A percentile compares a stretch with the other conserved stretches of the same genome.
phyloP scores from a whole-genome alignment of 148 eudicot genomes.

The Suaeda aralocaspica region DNA sequence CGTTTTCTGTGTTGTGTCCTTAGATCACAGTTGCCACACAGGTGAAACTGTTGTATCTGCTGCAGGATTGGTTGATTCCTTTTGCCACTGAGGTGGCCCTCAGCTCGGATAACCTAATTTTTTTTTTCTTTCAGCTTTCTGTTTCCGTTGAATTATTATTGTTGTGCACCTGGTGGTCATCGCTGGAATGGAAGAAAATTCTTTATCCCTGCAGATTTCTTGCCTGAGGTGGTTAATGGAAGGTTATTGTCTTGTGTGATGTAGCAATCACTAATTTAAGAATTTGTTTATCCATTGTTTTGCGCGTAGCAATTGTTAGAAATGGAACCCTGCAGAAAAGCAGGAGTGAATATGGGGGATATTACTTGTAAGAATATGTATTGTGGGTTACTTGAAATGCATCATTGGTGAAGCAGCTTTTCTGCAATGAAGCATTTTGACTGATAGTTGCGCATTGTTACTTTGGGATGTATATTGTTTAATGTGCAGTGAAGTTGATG shows the following conservation, averaged over 20 bases:
- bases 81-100: conserved; percentile 26
- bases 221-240: conserved; percentile 69
- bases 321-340: conserved; percentile 26
- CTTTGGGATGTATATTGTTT: conserved; percentile 13
- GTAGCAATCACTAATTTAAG: conserved; percentile 29
- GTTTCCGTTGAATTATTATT: conserved; percentile 25
- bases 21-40: conserved; percentile 19
- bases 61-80: conserved; percentile 26
- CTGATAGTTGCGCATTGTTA: background rate
- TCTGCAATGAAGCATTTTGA: conserved; percentile 14
- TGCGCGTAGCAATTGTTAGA: conserved; percentile 19
- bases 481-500: background rate
- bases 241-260: conserved; percentile 27
- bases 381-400: conserved; percentile 19
- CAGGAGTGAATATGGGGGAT: conserved; percentile 28
- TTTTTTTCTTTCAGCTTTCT: conserved; percentile 18
- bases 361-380: conserved; percentile 19
- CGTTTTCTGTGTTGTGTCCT: conserved; percentile 13
- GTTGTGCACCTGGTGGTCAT: conserved; percentile 78
- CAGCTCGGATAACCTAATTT: conserved; percentile 27
- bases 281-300: conserved; percentile 19
- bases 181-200: conserved; percentile 29
- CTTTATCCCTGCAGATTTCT: conserved; percentile 43
- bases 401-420: conserved; percentile 14
- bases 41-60: conserved; percentile 22